phyloP scores from a whole-genome alignment of 768 basidiomycete genomes.

The Leucocoprinus sp. region DNA sequence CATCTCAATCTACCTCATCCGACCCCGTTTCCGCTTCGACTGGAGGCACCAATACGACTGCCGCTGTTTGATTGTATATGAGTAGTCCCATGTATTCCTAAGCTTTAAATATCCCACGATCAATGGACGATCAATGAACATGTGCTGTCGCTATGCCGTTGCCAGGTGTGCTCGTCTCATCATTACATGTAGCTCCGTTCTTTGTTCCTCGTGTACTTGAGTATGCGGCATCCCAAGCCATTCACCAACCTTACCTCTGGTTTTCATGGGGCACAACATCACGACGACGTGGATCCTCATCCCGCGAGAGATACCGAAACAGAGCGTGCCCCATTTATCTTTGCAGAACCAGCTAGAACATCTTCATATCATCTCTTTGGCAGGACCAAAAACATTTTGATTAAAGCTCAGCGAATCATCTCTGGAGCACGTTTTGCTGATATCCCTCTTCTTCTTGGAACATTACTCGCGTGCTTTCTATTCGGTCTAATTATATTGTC shows the following conservation, averaged over 20 bases:
- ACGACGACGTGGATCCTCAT: slow-evolving; percentile 32
- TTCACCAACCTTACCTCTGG: slow-evolving; percentile 29
- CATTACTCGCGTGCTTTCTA: slow-evolving; percentile 20
- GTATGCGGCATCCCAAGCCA: slow-evolving; percentile 34
- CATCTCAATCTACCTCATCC: background rate
- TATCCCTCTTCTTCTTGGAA: slow-evolving; percentile 9
- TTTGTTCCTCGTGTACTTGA: background rate
- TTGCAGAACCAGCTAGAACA: slow-evolving; percentile 37
- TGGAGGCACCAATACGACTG: background rate
- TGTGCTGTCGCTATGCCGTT: too few relatives aligned
- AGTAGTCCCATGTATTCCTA: too few relatives aligned
- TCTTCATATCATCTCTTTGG: slow-evolving; percentile 4
- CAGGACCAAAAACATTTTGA: slow-evolving; percentile 1
- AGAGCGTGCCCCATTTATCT: slow-evolving; percentile 38
- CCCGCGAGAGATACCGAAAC: slow-evolving; percentile 16
- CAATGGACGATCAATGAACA: too few relatives aligned
- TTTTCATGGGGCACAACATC: slow-evolving; percentile 37
- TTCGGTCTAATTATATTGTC: slow-evolving; percentile 45
- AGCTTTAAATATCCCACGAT: too few relatives aligned
- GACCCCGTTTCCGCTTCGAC: background rate
- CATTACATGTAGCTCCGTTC: background rate
- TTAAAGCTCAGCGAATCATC: slow-evolving; percentile 2
- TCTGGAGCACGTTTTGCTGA: background rate
- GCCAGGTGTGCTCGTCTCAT: too few relatives aligned
- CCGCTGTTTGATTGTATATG: background rate